phyloP scores from a whole-genome alignment of 2,329 filamentous ascomycete species.

The Colletotrichum gloeosporioides region DNA sequence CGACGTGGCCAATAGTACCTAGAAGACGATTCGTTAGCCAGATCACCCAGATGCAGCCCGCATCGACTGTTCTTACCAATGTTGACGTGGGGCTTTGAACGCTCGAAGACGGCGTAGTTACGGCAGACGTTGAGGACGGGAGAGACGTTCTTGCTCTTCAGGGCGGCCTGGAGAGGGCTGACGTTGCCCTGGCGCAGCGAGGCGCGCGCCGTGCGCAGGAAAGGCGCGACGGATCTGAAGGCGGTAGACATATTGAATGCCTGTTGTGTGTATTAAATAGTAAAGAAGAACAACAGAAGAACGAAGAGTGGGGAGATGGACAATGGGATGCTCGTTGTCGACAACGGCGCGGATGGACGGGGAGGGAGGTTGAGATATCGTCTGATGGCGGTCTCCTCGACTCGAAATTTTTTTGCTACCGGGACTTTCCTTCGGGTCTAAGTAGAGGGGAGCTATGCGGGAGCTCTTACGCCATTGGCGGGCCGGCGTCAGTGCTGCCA shows the following conservation, averaged over 20 bases:
- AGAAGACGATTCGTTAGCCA: conserved; percentile 22
- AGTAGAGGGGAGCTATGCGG: conserved; percentile 11
- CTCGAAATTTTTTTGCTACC: conserved; percentile 19
- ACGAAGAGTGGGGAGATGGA: conserved; percentile 17
- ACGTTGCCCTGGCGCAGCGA: conserved; percentile 72
- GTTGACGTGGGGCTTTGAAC: conserved; percentile 97
- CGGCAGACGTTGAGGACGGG: conserved; percentile 70
- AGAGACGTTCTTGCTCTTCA: conserved; percentile 66
- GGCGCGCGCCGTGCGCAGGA: conserved; percentile 81
- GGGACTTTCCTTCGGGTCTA: conserved; percentile 17
- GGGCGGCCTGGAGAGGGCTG: conserved; percentile 78
- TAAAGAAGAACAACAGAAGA: conserved; percentile 26
- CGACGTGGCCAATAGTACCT: conserved; percentile 98
- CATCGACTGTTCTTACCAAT: conserved; percentile 68
- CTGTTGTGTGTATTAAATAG: conserved; percentile 21
- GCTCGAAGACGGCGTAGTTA: conserved; percentile 77
- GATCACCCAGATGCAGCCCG: not conserved
- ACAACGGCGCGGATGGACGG: conserved; percentile 14
- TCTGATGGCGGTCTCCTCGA: conserved; percentile 9
- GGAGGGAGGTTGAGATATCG: conserved; percentile 12
- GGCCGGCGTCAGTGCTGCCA: not conserved
- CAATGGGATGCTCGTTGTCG: conserved; percentile 16
- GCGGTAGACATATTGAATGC: conserved; percentile 76
- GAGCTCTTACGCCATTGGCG: conserved; percentile 14
- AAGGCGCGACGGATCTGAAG: conserved; percentile 77